These are phyloP conservation scores for Fusarium miscanthi DNA, from an alignment of 2,329 filamentous ascomycete genomes.

Conservation along the genomic window DNA sequence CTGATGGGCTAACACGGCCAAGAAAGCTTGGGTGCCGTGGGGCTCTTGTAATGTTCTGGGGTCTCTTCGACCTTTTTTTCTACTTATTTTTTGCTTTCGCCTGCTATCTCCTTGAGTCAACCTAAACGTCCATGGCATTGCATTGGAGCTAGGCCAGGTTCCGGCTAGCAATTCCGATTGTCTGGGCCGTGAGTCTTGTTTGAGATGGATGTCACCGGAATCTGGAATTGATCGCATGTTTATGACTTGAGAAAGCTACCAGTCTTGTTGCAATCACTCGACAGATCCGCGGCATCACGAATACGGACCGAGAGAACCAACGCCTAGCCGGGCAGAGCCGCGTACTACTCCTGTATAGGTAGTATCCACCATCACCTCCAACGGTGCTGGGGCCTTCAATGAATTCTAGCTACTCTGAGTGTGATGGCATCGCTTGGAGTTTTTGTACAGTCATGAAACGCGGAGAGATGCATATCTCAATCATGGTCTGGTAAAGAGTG, in stretches of 20 bases:
- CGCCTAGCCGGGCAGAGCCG: slow-evolving; percentile 5
- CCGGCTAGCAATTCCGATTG: slow-evolving; percentile 26
- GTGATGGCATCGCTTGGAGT: neutral
- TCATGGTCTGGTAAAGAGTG: neutral
- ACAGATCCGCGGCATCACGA: neutral
- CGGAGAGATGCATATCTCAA: neutral
- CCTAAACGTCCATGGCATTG: neutral
- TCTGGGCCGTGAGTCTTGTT: slow-evolving; percentile 22
- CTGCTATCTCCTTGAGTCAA: neutral
- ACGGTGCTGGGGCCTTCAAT: neutral
- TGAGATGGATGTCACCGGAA: neutral
- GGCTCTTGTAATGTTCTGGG: slow-evolving; percentile 14
- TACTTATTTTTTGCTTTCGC: neutral
- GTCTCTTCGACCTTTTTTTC: neutral
- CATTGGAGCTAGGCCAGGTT: slow-evolving; percentile 15
- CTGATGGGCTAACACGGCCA: slow-evolving; percentile 47
- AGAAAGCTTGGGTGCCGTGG: slow-evolving; percentile 24
- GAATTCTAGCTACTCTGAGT: neutral
- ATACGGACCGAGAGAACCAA: neutral
- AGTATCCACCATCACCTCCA: neutral
- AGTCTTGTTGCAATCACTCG: neutral
- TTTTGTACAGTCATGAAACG: neutral
- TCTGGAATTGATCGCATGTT: slow-evolving; percentile 16
- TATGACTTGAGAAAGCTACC: neutral
- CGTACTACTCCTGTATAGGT: slow-evolving; percentile 5